A percentile compares a stretch with the other conserved stretches of the same genome.
Conservation (phyloP, 495 filamentous ascomycete genomes). For the Tuber indicum region DNA sequence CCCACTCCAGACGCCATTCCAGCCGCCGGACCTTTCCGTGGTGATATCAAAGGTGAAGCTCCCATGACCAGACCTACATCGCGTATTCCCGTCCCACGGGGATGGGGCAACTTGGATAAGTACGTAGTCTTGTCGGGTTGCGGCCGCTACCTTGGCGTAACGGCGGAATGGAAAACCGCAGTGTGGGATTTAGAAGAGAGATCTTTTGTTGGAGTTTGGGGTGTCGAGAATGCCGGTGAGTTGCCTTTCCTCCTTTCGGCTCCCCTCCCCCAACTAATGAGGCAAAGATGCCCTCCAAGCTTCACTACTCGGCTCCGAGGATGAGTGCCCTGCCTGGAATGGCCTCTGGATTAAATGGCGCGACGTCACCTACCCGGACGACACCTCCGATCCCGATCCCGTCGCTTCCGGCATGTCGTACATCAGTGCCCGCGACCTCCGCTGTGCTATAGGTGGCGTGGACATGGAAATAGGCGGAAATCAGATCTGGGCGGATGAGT, state of each 20-base stretch:
- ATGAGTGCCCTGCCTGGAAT: slow-evolving; percentile 33
- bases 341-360: slow-evolving; percentile 37
- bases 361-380: slow-evolving; percentile 15
- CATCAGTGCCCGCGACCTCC: slow-evolving; percentile 28
- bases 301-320: slow-evolving; percentile 14
- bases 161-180: slow-evolving; percentile 33
- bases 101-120: slow-evolving; percentile 33
- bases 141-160: slow-evolving; percentile 25
- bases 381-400: slow-evolving; percentile 12
- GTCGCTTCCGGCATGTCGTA: slow-evolving; percentile 21
- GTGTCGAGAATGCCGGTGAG: slow-evolving; percentile 26
- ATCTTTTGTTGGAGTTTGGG: slow-evolving; percentile 34
- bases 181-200: slow-evolving; percentile 38
- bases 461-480: slow-evolving; percentile 34
- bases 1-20: background rate
- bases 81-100: slow-evolving; percentile 23
- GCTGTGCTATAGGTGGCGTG: slow-evolving; percentile 29
- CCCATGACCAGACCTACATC: slow-evolving; percentile 17
- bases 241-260: background rate
- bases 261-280: background rate
- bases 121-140: slow-evolving; percentile 30
- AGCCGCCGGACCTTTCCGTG: slow-evolving; percentile 19
- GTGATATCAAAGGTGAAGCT: slow-evolving; percentile 21
- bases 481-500: slow-evolving; percentile 13
- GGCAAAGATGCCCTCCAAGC: slow-evolving; percentile 24